Conservation (phyloP, 768 basidiomycete species). For the Leccinum olivaceopallidum region DNA sequence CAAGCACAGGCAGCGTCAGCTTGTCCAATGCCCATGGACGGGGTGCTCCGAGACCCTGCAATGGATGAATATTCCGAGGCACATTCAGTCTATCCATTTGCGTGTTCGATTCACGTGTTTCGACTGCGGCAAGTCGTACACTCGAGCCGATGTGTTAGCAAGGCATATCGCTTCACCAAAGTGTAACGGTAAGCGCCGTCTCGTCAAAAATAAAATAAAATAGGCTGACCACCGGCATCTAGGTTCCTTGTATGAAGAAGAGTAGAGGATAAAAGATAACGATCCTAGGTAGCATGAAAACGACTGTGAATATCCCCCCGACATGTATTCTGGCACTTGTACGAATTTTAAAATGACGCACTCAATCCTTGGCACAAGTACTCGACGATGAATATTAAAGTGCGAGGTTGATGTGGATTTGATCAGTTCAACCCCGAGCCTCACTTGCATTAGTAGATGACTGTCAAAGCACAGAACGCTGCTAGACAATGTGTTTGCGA, state of each 20-base stretch:
- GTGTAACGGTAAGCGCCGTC: conserved; percentile 1
- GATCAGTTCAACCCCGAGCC: background rate
- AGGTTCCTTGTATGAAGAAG: background rate
- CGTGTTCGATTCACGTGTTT: conserved; percentile 1
- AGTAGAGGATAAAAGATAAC: background rate
- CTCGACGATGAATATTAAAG: background rate
- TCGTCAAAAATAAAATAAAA: background rate
- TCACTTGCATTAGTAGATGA: background rate
- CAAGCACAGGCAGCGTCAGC: conserved; percentile 2
- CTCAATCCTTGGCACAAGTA: background rate
- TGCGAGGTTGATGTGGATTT: background rate
- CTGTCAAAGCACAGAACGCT: background rate
- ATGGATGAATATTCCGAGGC: conserved; percentile 10
- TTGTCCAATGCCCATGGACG: conserved; percentile 11
- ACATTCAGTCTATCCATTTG: conserved; percentile 12
- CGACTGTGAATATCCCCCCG: background rate
- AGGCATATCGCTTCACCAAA: conserved; percentile 4
- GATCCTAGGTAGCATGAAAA: background rate
- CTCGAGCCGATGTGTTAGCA: conserved; percentile 3
- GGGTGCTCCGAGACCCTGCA: conserved; percentile 5
- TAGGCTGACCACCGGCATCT: background rate
- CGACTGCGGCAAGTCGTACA: conserved; percentile 10
- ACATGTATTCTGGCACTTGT: background rate
- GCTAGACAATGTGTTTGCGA: background rate
- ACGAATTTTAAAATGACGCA: background rate